phyloP scores from a whole-genome alignment of 768 basidiomycete species.

The Pleurotus citrinopileatus region DNA sequence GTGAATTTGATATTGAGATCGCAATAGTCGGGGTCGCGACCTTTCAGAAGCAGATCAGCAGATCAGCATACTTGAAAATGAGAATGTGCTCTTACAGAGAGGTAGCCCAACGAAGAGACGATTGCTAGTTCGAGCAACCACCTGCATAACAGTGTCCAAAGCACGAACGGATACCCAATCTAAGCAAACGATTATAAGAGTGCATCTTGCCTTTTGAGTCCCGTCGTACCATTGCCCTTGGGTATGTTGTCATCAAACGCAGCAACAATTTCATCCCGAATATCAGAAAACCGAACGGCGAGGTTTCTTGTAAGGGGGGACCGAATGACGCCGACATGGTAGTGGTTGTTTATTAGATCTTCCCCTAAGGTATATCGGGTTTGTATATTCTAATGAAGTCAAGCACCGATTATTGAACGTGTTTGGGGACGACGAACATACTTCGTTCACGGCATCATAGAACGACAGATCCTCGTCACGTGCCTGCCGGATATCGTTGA shows the following conservation, averaged over 20 bases:
- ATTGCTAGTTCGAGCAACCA: slow-evolving; percentile 7
- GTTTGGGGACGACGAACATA: neutral
- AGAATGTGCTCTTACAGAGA: neutral
- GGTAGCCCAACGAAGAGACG: slow-evolving; percentile 9
- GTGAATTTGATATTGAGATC: slow-evolving; percentile 30
- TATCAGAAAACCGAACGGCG: slow-evolving; percentile 1
- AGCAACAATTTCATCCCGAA: slow-evolving; percentile 3
- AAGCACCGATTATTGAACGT: neutral
- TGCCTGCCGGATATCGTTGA: slow-evolving; percentile 5
- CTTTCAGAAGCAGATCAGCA: slow-evolving; percentile 12
- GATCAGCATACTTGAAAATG: neutral
- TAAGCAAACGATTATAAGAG: neutral
- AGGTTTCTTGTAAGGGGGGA: slow-evolving; percentile 4
- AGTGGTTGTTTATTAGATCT: slow-evolving; percentile 1
- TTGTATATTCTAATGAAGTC: neutral
- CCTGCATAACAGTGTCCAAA: slow-evolving; percentile 7
- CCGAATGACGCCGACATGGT: slow-evolving; percentile 5
- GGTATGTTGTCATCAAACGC: slow-evolving; percentile 1
- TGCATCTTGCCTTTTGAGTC: too few species aligned
- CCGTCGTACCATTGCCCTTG: neutral
- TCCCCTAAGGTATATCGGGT: neutral
- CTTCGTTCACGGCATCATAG: slow-evolving; percentile 7
- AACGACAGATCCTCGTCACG: slow-evolving; percentile 8
- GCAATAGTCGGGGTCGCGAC: slow-evolving; percentile 25
- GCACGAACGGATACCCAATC: neutral